phyloP scores from a whole-genome alignment of 352 stramenopile species.

The Phytophthora vignae region DNA sequence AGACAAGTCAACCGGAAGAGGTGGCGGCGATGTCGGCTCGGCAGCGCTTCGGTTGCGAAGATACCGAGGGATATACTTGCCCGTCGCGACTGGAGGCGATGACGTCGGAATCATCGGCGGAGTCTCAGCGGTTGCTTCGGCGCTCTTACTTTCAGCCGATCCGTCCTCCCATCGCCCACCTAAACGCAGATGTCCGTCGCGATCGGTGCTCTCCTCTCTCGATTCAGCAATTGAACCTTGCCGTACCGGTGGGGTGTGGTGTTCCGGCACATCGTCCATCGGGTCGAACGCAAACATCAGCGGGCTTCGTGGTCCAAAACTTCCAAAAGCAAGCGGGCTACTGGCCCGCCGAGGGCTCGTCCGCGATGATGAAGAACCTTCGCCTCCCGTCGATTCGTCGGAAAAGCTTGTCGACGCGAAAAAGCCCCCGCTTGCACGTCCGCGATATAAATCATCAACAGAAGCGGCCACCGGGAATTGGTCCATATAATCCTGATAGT shows the following conservation, averaged over 20 bases:
- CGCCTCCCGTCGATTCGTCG: slow-evolving; percentile 59
- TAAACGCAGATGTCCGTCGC: slow-evolving; percentile 36
- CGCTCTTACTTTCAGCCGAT: slow-evolving; percentile 16
- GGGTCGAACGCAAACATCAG: slow-evolving; percentile 85
- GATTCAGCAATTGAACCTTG: slow-evolving; percentile 26
- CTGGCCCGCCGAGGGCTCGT: slow-evolving; percentile 62
- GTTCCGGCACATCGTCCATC: slow-evolving; percentile 67
- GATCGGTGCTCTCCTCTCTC: slow-evolving; percentile 39
- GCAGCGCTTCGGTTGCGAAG: slow-evolving; percentile 71
- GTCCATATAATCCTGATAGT: slow-evolving; percentile 71
- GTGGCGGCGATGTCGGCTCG: slow-evolving; percentile 47
- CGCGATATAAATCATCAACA: slow-evolving; percentile 69
- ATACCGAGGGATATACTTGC: slow-evolving; percentile 82
- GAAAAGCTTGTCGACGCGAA: slow-evolving; percentile 64
- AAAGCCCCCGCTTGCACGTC: slow-evolving; percentile 46
- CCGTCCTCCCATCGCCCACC: slow-evolving; percentile 29
- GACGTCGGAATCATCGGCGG: slow-evolving; percentile 60
- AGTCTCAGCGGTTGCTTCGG: slow-evolving; percentile 25
- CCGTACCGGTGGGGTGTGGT: slow-evolving; percentile 28
- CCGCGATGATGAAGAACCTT: slow-evolving; percentile 45
- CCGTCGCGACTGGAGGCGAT: slow-evolving; percentile 61
- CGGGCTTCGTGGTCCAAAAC: slow-evolving; percentile 73
- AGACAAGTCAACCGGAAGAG: slow-evolving; percentile 41
- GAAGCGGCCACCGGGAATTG: slow-evolving; percentile 36
- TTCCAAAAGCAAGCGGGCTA: slow-evolving; percentile 62